Percentiles rank a stretch among this genome's conserved stretches.
These are phyloP conservation scores for Esteya vermicola DNA, from an alignment of 2,329 filamentous ascomycete species.

Conservation along the genomic window DNA sequence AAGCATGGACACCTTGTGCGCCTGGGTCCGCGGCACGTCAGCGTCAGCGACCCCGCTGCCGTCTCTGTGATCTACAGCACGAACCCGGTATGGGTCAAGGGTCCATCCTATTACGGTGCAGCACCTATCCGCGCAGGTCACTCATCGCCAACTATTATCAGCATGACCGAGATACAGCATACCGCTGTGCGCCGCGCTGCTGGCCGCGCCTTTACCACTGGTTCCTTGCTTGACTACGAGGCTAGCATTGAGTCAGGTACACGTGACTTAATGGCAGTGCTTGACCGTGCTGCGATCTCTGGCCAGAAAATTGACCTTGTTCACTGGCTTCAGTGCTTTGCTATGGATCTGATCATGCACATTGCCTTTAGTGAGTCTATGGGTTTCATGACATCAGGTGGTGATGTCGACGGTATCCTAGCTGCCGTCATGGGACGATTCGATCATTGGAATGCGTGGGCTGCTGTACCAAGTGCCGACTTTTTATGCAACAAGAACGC, in stretches of 20 bases:
- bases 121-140: not conserved
- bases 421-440: slow-evolving; percentile 1
- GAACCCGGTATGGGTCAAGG: slow-evolving; percentile 1
- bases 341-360: slow-evolving; percentile 1
- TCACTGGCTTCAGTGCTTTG: slow-evolving; percentile 1
- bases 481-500: slow-evolving; percentile 1
- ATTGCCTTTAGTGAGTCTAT: slow-evolving; percentile 2
- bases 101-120: slow-evolving; percentile 1
- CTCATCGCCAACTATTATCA: not conserved
- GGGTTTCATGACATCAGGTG: slow-evolving; percentile 5
- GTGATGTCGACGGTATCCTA: slow-evolving; percentile 10
- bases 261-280: not conserved
- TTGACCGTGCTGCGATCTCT: not conserved
- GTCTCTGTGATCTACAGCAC: not conserved
- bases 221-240: slow-evolving; percentile 2
- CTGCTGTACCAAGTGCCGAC: not conserved
- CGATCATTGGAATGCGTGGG: slow-evolving; percentile 4
- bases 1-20: not conserved
- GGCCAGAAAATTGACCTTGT: not conserved
- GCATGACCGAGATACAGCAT: slow-evolving; percentile 1
- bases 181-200: not conserved
- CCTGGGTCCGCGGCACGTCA: not conserved
- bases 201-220: slow-evolving; percentile 1
- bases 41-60: not conserved
- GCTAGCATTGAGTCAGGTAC: not conserved